Evolutionary conservation across 768 basidiomycete species (phyloP).

Genomic region (Pulveroboletus sp.): DNA sequence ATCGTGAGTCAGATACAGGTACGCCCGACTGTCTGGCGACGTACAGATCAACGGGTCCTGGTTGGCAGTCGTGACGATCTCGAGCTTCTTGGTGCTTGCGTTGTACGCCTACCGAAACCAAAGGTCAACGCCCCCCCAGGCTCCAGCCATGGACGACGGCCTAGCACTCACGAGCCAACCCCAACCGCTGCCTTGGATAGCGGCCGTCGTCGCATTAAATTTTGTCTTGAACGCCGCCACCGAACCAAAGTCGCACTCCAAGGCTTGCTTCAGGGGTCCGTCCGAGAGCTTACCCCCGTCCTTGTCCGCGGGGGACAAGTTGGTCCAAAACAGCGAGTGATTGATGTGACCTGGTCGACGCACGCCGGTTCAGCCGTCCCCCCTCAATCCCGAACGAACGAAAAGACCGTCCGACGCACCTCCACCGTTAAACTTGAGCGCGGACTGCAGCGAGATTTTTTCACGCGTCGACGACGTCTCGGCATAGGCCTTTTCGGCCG

Average conservation of each 20-base stretch:
- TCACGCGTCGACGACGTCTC: constrained; percentile 64
- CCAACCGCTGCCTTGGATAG: constrained; percentile 97
- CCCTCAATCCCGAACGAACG: background rate
- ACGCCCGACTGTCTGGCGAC: constrained; percentile 10
- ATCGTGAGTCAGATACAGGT: constrained; percentile 7
- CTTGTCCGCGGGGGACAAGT: constrained; percentile 69
- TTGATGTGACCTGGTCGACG: constrained; percentile 72
- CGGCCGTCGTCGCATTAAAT: constrained; percentile 85
- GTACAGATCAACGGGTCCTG: constrained; percentile 86
- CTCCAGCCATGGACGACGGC: background rate
- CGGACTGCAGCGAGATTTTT: constrained; percentile 80
- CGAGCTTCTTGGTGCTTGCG: constrained; percentile 62
- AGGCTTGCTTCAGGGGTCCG: constrained; percentile 70
- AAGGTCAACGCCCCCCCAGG: background rate
- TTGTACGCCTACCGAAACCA: constrained; percentile 58
- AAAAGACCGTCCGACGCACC: constrained; percentile 39
- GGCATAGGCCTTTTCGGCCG: constrained; percentile 81
- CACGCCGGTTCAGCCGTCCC: background rate
- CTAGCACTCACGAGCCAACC: constrained; percentile 78
- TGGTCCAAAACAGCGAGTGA: constrained; percentile 97
- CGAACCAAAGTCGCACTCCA: constrained; percentile 81
- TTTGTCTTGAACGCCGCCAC: constrained; percentile 82
- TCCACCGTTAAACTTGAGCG: constrained; percentile 98
- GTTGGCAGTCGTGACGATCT: constrained; percentile 90
- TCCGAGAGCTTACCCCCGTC: constrained; percentile 62